Conservation (phyloP, 1,284 basidiomycete genomes). For the Leucoagaricus sp. region DNA sequence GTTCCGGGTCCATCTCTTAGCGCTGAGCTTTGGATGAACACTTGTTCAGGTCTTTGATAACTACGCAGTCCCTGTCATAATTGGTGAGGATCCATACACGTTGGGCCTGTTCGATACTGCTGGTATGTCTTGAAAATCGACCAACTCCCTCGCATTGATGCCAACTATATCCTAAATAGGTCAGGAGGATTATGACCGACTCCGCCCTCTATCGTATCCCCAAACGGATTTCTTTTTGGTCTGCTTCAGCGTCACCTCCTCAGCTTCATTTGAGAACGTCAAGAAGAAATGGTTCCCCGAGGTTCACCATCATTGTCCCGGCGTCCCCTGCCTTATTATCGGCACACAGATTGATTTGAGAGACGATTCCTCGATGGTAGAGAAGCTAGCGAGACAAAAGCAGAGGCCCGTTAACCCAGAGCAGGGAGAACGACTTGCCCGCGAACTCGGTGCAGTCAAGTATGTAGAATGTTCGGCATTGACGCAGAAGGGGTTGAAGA, state of each 20-base stretch:
- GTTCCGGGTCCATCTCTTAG: too few species aligned
- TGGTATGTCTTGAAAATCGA: too few species aligned
- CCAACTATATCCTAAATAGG: too few species aligned
- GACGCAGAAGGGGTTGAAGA: slow-evolving; percentile 97
- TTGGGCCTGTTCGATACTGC: slow-evolving; percentile 99
- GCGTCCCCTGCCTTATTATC: slow-evolving; percentile 92
- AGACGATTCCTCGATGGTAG: slow-evolving; percentile 90
- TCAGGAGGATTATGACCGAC: slow-evolving; percentile 97
- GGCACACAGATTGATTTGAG: slow-evolving; percentile 98
- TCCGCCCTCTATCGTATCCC: slow-evolving; percentile 97
- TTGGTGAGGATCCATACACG: slow-evolving; percentile 98
- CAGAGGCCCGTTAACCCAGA: slow-evolving; percentile 92
- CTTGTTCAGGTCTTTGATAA: slow-evolving; percentile 98
- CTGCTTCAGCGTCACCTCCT: slow-evolving; percentile 97
- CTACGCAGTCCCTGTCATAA: slow-evolving; percentile 96
- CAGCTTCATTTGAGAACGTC: slow-evolving; percentile 98
- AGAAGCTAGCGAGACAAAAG: slow-evolving; percentile 92
- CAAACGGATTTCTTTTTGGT: slow-evolving; percentile 99
- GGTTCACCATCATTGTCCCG: slow-evolving; percentile 95
- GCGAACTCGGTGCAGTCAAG: slow-evolving; percentile 94
- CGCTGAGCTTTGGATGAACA: slow-evolving; percentile 25
- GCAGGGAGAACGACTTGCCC: slow-evolving; percentile 89
- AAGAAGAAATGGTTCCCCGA: slow-evolving; percentile 99
- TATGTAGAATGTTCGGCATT: slow-evolving; percentile 97
- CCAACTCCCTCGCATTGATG: too few species aligned